Evolutionary conservation across 2,329 filamentous ascomycete species (phyloP).

Genomic region (Cladosporium sp.): DNA sequence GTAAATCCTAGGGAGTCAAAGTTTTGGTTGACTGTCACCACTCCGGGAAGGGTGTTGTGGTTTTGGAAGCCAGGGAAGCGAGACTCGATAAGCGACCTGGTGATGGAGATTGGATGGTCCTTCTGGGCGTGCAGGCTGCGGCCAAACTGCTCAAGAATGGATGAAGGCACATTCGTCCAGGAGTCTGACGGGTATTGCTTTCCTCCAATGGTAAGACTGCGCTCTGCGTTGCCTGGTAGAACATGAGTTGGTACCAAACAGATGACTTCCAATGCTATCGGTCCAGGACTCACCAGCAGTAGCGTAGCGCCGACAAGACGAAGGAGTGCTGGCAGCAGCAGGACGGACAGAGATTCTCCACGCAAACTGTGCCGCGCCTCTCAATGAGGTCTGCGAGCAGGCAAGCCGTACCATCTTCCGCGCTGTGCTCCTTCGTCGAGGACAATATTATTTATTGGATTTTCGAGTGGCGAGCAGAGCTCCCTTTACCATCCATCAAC

Average conservation of each 20-base stretch:
- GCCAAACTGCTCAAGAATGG: constrained; percentile 68
- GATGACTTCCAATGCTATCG: neutral
- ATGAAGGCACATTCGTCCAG: constrained; percentile 79
- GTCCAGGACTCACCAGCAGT: constrained; percentile 1
- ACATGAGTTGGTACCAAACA: constrained; percentile 2
- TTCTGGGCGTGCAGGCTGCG: constrained; percentile 83
- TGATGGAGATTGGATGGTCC: constrained; percentile 86
- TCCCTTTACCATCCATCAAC: too few species aligned
- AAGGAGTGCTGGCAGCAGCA: neutral
- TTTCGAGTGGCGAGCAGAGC: too few species aligned
- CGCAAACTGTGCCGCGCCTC: constrained; percentile 1
- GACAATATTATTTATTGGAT: too few species aligned
- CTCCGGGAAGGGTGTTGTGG: constrained; percentile 73
- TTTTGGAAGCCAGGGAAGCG: constrained; percentile 74
- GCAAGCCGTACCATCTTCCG: neutral
- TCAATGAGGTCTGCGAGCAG: constrained; percentile 5
- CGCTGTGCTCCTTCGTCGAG: neutral
- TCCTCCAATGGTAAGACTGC: constrained; percentile 52
- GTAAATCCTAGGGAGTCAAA: constrained; percentile 97
- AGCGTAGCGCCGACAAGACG: constrained; percentile 1
- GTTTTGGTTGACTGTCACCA: constrained; percentile 81
- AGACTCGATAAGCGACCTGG: constrained; percentile 85
- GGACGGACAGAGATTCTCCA: constrained; percentile 4
- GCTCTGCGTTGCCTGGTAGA: neutral
- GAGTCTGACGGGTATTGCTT: constrained; percentile 62